A percentile compares a stretch with the other conserved stretches of the same genome.
These are phyloP conservation scores for Aspergillus conjunctus DNA, from an alignment of 495 filamentous ascomycete species.

Conservation along the genomic window DNA sequence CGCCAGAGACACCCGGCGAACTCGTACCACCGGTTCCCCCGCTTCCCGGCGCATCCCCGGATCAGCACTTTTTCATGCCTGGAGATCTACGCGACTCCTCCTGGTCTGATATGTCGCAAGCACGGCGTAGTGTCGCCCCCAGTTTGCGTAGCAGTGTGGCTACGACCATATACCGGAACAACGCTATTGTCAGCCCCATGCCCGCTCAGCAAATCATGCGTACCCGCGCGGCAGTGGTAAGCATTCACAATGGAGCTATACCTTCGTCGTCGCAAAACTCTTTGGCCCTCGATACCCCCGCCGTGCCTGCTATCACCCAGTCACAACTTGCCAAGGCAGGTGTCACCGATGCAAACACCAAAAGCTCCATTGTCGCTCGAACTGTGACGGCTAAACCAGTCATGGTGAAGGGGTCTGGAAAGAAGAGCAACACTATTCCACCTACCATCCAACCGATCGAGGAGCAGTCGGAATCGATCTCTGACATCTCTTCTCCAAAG, in stretches of 20 bases:
- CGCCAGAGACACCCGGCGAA: conserved; percentile 76
- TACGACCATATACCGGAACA: conserved; percentile 88
- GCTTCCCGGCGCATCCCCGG: conserved; percentile 73
- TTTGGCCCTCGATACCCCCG: conserved; percentile 48
- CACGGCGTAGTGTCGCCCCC: conserved; percentile 70
- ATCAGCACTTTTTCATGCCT: conserved; percentile 93
- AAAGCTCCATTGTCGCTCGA: conserved; percentile 49
- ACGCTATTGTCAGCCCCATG: conserved; percentile 75
- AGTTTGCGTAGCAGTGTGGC: conserved; percentile 70
- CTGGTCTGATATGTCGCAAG: conserved; percentile 68
- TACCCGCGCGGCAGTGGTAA: conserved; percentile 86
- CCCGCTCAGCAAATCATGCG: conserved; percentile 83
- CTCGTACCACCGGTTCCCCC: conserved; percentile 91
- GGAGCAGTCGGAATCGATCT: conserved; percentile 28
- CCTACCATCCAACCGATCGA: conserved; percentile 24
- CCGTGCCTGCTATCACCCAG: conserved; percentile 56
- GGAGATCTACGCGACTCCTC: conserved; percentile 89
- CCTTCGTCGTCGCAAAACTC: conserved; percentile 34
- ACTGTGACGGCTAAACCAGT: conserved; percentile 48
- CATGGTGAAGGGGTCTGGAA: conserved; percentile 43
- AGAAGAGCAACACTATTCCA: conserved; percentile 29
- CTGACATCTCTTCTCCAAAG: conserved; percentile 22
- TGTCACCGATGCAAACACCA: conserved; percentile 37
- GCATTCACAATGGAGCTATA: conserved; percentile 64
- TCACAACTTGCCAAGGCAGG: conserved; percentile 49